phyloP scores from a whole-genome alignment of 2,329 filamentous ascomycete genomes.

The Fusarium bulbicola region DNA sequence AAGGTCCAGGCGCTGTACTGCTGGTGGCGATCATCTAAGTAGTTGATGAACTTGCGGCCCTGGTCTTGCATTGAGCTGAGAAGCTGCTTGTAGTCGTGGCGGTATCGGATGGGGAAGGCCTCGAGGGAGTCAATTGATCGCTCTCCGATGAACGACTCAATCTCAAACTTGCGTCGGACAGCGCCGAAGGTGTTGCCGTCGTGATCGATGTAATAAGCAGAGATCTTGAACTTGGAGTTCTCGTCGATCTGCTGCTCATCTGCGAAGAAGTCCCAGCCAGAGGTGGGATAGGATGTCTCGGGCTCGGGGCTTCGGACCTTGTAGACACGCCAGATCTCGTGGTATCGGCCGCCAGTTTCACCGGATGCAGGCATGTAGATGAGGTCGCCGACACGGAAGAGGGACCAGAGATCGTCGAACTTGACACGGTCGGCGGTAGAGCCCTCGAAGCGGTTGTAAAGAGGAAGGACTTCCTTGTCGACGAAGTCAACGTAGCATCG shows the following conservation, averaged over 20 bases:
- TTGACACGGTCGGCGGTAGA: slow-evolving; percentile 45
- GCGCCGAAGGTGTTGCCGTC: slow-evolving; percentile 52
- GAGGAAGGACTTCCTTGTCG: slow-evolving; percentile 53
- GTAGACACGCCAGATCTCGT: slow-evolving; percentile 53
- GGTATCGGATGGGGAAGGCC: slow-evolving; percentile 52
- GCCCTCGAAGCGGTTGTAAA: slow-evolving; percentile 44
- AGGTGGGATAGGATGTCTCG: slow-evolving; percentile 42
- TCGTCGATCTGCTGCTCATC: slow-evolving; percentile 46
- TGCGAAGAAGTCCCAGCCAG: slow-evolving; percentile 49
- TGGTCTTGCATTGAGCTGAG: slow-evolving; percentile 46
- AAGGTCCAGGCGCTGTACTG: slow-evolving; percentile 55
- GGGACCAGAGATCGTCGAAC: slow-evolving; percentile 54
- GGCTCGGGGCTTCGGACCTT: slow-evolving; percentile 45
- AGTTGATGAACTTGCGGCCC: slow-evolving; percentile 47
- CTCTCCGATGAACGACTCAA: slow-evolving; percentile 51
- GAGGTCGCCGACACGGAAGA: slow-evolving; percentile 53
- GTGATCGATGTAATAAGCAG: slow-evolving; percentile 55
- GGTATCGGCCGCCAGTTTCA: slow-evolving; percentile 49
- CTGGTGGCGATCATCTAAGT: slow-evolving; percentile 49
- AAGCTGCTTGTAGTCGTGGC: slow-evolving; percentile 47
- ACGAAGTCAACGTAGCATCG: slow-evolving; percentile 55
- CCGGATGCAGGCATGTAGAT: slow-evolving; percentile 51
- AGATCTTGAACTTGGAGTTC: slow-evolving; percentile 48
- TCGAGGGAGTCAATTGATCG: slow-evolving; percentile 50
- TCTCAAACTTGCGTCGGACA: slow-evolving; percentile 49